A percentile compares a stretch with the other conserved stretches of the same genome.
Conservation (phyloP, 2,329 filamentous ascomycete genomes). For the Chalaropsis thielavioides region DNA sequence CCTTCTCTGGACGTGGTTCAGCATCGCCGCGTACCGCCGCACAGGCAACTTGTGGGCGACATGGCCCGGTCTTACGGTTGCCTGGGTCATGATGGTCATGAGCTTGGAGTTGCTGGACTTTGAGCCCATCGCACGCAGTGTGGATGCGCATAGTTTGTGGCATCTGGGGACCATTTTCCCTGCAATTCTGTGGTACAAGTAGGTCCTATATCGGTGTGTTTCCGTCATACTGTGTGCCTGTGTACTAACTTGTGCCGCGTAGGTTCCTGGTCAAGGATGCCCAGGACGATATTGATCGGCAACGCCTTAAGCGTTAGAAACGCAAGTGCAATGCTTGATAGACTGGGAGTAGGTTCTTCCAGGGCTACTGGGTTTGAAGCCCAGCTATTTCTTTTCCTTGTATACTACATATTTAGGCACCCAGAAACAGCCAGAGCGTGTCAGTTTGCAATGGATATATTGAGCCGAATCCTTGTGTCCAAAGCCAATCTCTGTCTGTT, state of each 20-base stretch:
- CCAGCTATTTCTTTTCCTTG: not conserved
- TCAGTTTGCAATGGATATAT: not conserved
- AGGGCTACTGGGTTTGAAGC: not conserved
- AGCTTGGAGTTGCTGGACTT: conserved; percentile 93
- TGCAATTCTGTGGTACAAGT: conserved; percentile 89
- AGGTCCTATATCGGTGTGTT: conserved; percentile 30
- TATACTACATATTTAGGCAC: not conserved
- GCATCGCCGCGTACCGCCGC: conserved; percentile 55
- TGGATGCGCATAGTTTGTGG: conserved; percentile 94
- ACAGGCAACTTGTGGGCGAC: conserved; percentile 64
- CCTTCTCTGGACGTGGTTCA: conserved; percentile 73
- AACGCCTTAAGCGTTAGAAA: conserved; percentile 16
- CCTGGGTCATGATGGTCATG: conserved; percentile 87
- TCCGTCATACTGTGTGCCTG: not conserved
- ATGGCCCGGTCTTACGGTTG: conserved; percentile 82
- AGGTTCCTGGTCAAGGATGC: conserved; percentile 82
- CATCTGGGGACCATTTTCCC: conserved; percentile 85
- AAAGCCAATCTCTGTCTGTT: not conserved
- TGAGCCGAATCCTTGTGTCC: not conserved
- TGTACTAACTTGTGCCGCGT: not conserved
- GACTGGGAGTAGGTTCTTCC: not conserved
- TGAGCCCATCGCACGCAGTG: conserved; percentile 60
- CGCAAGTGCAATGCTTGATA: not conserved
- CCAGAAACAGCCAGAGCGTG: not conserved
- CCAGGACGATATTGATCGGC: conserved; percentile 59